Base-by-base conservation (phyloP, 352 stramenopile genomes). In the Pythium chondricola region DNA sequence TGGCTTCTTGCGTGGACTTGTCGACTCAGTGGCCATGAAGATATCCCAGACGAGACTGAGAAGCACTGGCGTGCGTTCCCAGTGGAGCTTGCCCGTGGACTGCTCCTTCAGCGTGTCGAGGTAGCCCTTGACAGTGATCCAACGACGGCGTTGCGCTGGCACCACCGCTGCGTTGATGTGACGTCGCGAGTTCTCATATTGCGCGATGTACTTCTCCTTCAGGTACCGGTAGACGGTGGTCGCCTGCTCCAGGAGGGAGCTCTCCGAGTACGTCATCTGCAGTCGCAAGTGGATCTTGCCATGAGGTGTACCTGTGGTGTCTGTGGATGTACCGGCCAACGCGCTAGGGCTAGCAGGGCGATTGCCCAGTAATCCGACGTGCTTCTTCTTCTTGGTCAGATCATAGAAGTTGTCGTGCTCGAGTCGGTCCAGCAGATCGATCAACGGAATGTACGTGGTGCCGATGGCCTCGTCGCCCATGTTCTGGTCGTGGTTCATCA, bases 41-140 rank as follows among this genome's bases (percentile, higher is more conserved):
- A 87, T 85, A 36, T 89, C 78, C 72, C 78, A 85, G 6, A 89
- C 71, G 3, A 85, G 62, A 30, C 61, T 83, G 8, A 89, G 53
- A 9, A 89, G 43, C 21, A 83, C 55, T 6, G 78, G 78, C 0
- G 78, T 87, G 11, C 63, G 65, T 21, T 78, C 63, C 78, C 74
- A 89, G 31, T 89, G 72, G 20, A 89, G 43, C 38, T 83, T 89
- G 6, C 59, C 46, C 5, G 29, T 56, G 0, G 68, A 47, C 29
- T 87, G 74, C 3, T 29, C 46, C 27, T 63, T 65, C 2, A 89
- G 54, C 24, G 82, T 66, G 16, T 87, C 72, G 3, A 89, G 31
- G 25, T 85, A 74, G 0, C 59, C 58, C 41, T 82, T 71, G 24
- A 85, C 58, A 0, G 65, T 82, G 54, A 71, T 60, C 78, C 78